Conservation (phyloP, 768 basidiomycete genomes). For the Cyathus striatus region DNA sequence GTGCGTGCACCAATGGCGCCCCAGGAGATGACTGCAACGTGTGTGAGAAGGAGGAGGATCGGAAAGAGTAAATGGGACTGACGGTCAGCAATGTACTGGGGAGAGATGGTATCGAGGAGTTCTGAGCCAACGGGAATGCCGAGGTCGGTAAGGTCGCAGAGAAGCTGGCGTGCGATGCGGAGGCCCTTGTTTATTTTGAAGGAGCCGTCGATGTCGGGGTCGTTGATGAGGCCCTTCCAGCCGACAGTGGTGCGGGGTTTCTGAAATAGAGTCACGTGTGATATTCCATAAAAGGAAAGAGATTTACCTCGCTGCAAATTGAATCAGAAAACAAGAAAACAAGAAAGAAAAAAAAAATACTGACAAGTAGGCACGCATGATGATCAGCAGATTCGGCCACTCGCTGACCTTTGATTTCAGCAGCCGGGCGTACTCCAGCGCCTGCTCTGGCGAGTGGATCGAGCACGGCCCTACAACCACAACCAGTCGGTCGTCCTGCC, state of each 20-base stretch:
- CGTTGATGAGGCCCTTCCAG: conserved; percentile 95
- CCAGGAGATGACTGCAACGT: conserved; percentile 67
- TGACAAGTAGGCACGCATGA: conserved; percentile 98
- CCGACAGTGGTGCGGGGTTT: conserved; percentile 98
- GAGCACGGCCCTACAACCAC: conserved; percentile 96
- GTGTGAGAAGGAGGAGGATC: background rate
- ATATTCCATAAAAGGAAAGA: background rate
- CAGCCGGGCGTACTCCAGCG: conserved; percentile 73
- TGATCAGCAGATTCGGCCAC: conserved; percentile 76
- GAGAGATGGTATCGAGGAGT: conserved; percentile 74
- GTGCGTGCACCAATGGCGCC: conserved; percentile 97
- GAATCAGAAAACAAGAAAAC: conserved; percentile 5
- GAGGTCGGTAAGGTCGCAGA: conserved; percentile 84
- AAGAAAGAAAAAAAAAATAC: conserved; percentile 24
- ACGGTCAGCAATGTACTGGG: conserved; percentile 82
- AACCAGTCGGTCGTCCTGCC: conserved; percentile 79
- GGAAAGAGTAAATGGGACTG: conserved; percentile 13
- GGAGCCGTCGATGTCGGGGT: conserved; percentile 92
- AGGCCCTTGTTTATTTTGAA: conserved; percentile 98
- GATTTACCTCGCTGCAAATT: conserved; percentile 28
- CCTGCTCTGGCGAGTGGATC: conserved; percentile 86
- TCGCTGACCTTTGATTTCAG: conserved; percentile 61
- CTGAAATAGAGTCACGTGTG: conserved; percentile 17
- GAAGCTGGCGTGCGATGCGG: conserved; percentile 78
- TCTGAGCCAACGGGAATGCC: conserved; percentile 95